Conservation (phyloP, 768 basidiomycete genomes). For the Boletus huronensis region DNA sequence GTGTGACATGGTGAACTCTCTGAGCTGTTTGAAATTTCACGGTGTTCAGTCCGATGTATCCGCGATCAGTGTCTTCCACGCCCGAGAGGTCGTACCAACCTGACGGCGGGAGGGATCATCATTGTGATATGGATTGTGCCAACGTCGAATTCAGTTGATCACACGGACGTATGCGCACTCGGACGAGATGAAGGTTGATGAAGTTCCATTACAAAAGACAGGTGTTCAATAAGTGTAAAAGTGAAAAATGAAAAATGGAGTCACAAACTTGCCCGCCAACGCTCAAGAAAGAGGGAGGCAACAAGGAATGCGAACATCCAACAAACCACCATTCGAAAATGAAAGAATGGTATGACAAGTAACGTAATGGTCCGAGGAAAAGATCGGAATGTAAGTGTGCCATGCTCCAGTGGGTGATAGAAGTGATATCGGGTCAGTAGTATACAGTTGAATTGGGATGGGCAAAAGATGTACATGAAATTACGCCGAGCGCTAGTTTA, state of each 20-base stretch:
- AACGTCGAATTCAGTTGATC: neutral
- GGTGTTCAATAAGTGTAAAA: slow-evolving; percentile 13
- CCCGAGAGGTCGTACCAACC: neutral
- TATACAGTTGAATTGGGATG: slow-evolving; percentile 19
- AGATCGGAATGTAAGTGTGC: slow-evolving; percentile 3
- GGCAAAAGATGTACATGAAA: slow-evolving; percentile 6
- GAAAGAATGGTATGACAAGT: neutral
- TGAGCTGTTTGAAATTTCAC: neutral
- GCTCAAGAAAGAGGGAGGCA: neutral
- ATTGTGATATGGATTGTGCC: too few relatives aligned
- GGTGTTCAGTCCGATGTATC: too few relatives aligned
- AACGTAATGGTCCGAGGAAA: neutral
- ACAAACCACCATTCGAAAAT: neutral
- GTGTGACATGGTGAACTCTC: neutral
- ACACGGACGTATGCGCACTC: neutral
- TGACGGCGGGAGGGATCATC: neutral
- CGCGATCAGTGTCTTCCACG: neutral
- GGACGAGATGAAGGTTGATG: neutral
- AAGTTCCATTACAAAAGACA: slow-evolving; percentile 22
- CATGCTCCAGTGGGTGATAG: slow-evolving; percentile 7
- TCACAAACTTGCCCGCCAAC: neutral
- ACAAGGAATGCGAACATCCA: neutral
- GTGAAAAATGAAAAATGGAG: neutral
- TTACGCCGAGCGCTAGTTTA: slow-evolving; percentile 20
- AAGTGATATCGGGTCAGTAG: slow-evolving; percentile 16